Base-by-base conservation (phyloP, 1,284 basidiomycete genomes). In the Austroboletus niveus region DNA sequence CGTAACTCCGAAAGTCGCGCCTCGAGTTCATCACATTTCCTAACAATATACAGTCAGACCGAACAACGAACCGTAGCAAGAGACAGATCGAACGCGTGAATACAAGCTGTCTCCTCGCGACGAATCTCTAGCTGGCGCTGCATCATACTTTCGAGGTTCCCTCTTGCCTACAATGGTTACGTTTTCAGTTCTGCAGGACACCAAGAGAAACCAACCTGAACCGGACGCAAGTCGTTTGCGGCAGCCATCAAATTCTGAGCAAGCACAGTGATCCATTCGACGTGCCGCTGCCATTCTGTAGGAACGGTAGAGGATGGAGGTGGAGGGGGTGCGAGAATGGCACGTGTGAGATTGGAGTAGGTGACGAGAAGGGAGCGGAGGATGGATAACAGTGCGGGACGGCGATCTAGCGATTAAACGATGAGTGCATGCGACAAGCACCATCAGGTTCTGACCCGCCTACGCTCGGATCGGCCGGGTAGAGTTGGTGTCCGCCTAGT, bases 231-330 rank as follows among this genome's bases (percentile, higher is more conserved):
- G 60, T 91, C 87, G 58, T 90, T 89, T 31, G 85, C 87, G 24
- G 87, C 85, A 8, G 86, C 87, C 85, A 90, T 88, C 39, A 90
- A 72, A 65, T 91, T 90, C 64, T 87, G 86, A n/a, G 80, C 79
- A 49, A 90, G 77, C 2, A 86, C 72, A 15, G 76, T 81, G 45
- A 89, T 84, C 88, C 88, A 91, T 62, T 88, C 85, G 5, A 86
- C 73, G 47, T 85, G 79, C 47, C 78, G 72, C 52, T 81, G 77
- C 88, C 87, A 90, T 56, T 87, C 85, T 14, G 86, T 84, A 34
- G 75, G 72, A 20, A 68, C 69, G n/a, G 70, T 67, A 10, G 77
- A 68, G 31, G 73, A 60, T 9, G 72, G 66, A 4, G 78, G 75
- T 10, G 82, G 82, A 7, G 85, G 85, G 4, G 87, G 84, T 1